phyloP scores from a whole-genome alignment of 2,329 filamentous ascomycete genomes.

The Colletotrichum musae region DNA sequence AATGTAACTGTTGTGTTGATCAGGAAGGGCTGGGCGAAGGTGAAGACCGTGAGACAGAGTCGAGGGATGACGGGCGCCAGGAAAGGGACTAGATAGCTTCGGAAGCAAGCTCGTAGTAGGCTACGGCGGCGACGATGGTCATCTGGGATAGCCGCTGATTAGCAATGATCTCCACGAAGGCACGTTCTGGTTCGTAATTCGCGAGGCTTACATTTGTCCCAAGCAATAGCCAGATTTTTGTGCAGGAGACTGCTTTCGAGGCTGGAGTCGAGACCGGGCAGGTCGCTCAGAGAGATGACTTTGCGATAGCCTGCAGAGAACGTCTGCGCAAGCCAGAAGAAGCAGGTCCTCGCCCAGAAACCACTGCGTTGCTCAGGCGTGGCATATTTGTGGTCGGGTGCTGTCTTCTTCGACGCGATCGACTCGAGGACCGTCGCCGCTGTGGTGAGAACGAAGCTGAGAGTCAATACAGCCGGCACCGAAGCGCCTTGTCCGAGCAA shows the following conservation, averaged over 20 bases:
- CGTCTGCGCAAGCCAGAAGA: constrained; percentile 24
- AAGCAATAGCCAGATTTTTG: constrained; percentile 9
- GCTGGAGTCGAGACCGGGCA: constrained; percentile 16
- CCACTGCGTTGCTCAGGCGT: constrained; percentile 27
- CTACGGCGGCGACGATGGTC: constrained; percentile 38
- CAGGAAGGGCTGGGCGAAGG: constrained; percentile 50
- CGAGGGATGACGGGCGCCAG: constrained; percentile 45
- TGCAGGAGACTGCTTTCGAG: constrained; percentile 16
- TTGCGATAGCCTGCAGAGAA: constrained; percentile 19
- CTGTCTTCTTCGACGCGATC: background rate
- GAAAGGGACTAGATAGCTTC: constrained; percentile 40
- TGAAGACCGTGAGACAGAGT: constrained; percentile 46
- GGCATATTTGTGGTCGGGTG: background rate
- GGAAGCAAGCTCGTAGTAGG: constrained; percentile 40
- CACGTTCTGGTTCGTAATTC: background rate
- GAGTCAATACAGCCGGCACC: background rate
- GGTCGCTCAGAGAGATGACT: constrained; percentile 19
- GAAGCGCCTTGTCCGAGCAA: background rate
- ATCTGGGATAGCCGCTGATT: constrained; percentile 31
- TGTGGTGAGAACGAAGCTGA: background rate
- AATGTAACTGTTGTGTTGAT: constrained; percentile 46
- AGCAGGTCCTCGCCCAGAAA: constrained; percentile 34
- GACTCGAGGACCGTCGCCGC: background rate
- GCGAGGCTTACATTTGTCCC: constrained; percentile 42
- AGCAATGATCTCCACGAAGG: background rate